These are phyloP conservation scores for Chalara sp. DNA, from an alignment of 2,329 filamentous ascomycete species.

Conservation along the genomic window DNA sequence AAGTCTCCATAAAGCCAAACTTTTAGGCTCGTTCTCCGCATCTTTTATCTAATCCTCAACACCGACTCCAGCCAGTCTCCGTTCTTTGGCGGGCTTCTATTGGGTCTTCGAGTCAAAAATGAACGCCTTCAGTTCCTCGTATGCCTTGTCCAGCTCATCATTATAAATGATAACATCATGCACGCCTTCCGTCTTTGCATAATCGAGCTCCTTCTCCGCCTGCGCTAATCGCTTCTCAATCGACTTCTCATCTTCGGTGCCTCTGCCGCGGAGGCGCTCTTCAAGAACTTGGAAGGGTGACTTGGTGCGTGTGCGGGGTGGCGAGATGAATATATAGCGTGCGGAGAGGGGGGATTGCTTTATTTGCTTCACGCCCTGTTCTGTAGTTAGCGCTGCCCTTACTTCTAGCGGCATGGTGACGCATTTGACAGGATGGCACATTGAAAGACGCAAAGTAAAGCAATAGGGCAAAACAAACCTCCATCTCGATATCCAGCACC, in stretches of 20 bases:
- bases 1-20: too few species aligned
- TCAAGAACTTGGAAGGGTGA: slow-evolving; percentile 58
- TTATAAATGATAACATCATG: slow-evolving; percentile 62
- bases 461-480: slow-evolving; percentile 43
- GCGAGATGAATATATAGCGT: slow-evolving; percentile 78
- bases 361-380: slow-evolving; percentile 82
- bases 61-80: too few species aligned
- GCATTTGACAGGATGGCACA: too few species aligned
- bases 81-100: too few species aligned
- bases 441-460: neutral
- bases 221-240: slow-evolving; percentile 64
- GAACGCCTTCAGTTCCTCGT: slow-evolving; percentile 45
- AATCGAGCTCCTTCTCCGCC: slow-evolving; percentile 70
- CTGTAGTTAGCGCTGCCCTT: neutral
- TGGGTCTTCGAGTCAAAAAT: slow-evolving; percentile 27
- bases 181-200: slow-evolving; percentile 57
- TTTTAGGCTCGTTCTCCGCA: too few species aligned
- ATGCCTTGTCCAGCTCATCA: slow-evolving; percentile 53
- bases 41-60: too few species aligned
- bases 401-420: too few species aligned
- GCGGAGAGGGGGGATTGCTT: slow-evolving; percentile 68
- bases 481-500: slow-evolving; percentile 95
- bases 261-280: slow-evolving; percentile 63
- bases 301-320: slow-evolving; percentile 40
- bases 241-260: slow-evolving; percentile 70